Conservation (phyloP, 768 basidiomycete species). For the Cyathus striatus region DNA sequence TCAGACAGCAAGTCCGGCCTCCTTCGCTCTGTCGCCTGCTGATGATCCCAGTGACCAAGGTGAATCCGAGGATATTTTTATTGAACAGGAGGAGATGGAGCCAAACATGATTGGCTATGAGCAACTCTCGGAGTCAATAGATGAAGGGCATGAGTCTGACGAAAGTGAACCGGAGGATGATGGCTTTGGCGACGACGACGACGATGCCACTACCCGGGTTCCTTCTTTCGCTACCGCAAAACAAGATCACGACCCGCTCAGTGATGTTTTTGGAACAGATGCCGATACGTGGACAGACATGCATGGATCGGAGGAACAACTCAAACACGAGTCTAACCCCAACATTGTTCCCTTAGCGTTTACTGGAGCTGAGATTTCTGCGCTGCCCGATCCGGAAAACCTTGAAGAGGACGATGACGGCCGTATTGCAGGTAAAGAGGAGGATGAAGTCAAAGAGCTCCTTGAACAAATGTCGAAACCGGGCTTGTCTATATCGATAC, state of each 20-base stretch:
- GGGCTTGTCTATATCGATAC: constrained; percentile 28
- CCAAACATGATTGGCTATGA: constrained; percentile 24
- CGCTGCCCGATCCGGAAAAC: constrained; percentile 16
- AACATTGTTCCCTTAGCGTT: constrained; percentile 51
- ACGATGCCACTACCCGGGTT: constrained; percentile 35
- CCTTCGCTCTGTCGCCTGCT: constrained; percentile 15
- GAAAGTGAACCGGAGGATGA: constrained; percentile 19
- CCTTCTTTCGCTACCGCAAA: constrained; percentile 22
- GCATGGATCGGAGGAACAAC: constrained; percentile 24
- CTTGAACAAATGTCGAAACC: constrained; percentile 33
- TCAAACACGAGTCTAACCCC: constrained; percentile 28
- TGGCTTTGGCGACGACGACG: constrained; percentile 24
- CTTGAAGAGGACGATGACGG: constrained; percentile 23
- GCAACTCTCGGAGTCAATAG: constrained; percentile 29
- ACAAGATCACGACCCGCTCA: constrained; percentile 46
- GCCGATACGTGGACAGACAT: constrained; percentile 59
- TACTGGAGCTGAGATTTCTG: constrained; percentile 33
- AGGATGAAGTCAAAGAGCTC: constrained; percentile 29
- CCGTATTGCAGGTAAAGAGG: constrained; percentile 21
- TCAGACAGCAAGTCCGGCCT: constrained; percentile 31
- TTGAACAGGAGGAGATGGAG: constrained; percentile 9
- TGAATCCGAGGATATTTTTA: too few relatives aligned
- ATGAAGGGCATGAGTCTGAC: constrained; percentile 20
- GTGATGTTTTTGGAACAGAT: constrained; percentile 64
- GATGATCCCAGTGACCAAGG: neutral